A percentile compares a stretch with the other conserved stretches of the same genome.
These are phyloP conservation scores for Actinomortierella ambigua DNA, from an alignment of 371 early-diverging fungal species.

Conservation along the genomic window DNA sequence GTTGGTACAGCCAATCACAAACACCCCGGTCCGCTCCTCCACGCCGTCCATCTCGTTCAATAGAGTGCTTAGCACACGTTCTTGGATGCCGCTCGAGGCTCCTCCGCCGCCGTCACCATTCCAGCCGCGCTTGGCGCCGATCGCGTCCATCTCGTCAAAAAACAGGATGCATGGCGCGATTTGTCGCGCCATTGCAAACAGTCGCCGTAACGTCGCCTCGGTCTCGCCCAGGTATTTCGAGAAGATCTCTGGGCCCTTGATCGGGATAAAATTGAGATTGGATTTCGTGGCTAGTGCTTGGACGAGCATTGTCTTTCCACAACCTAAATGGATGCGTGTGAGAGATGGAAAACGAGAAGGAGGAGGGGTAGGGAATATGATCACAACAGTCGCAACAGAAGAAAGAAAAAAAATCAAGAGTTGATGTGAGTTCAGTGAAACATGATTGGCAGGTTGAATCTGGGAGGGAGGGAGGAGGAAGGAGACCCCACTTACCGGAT, in stretches of 20 bases:
- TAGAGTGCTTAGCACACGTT: slow-evolving; percentile 75
- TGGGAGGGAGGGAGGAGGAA: neutral
- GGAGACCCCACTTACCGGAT: slow-evolving; percentile 57
- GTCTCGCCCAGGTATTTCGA: slow-evolving; percentile 93
- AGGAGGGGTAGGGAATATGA: neutral
- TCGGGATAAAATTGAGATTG: slow-evolving; percentile 75
- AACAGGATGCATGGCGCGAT: slow-evolving; percentile 89
- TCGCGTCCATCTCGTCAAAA: slow-evolving; percentile 90
- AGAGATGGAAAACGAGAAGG: neutral
- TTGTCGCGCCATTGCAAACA: slow-evolving; percentile 86
- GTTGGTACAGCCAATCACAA: slow-evolving; percentile 85
- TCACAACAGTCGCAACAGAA: neutral
- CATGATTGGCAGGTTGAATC: slow-evolving; percentile 3
- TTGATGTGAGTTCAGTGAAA: no score
- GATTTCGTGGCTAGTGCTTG: slow-evolving; percentile 75
- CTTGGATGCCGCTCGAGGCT: slow-evolving; percentile 74
- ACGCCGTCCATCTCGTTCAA: slow-evolving; percentile 87
- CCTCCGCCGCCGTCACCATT: slow-evolving; percentile 40
- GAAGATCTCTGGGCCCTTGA: slow-evolving; percentile 83
- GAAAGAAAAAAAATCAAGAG: slow-evolving; percentile 1
- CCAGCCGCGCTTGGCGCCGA: slow-evolving; percentile 79
- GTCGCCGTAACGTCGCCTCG: slow-evolving; percentile 76
- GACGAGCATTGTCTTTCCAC: slow-evolving; percentile 85
- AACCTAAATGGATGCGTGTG: slow-evolving; percentile 53
- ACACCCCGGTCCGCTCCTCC: slow-evolving; percentile 70